Base-by-base conservation (phyloP, 129 eudicot species). In the Smallanthus sonchifolius region DNA sequence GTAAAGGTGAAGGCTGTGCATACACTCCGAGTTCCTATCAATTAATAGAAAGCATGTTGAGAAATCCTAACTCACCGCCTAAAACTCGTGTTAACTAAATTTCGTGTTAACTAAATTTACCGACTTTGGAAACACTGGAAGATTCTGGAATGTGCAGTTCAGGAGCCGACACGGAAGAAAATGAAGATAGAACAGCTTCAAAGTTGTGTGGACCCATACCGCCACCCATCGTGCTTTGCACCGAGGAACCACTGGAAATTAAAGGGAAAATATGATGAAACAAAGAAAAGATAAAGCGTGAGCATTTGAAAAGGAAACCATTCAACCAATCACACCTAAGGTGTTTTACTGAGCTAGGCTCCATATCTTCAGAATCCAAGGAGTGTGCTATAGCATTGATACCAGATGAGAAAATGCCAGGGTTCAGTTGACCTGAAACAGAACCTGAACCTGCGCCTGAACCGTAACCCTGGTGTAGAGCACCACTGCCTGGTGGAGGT, bases 281-380 rank as follows among this genome's bases (percentile, higher is more conserved):
- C 68, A 37, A 60, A 24, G 30, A 17, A n/a, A n/a, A 36, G 24
- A 15, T 1, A 59, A 16, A 69, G 38, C 19, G 59, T 10, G 45
- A 59, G 17, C 5, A 11, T 24, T 24, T 24, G n/a, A 6, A 51
- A 48, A 45, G 35, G 15, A 74, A 64, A 39, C 36, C 43, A 55
- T 48, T 30, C 24, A 45, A 62, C 72, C 36, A 48, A 59, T 57
- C 69, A 65, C 24, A 95, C 99, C 92, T 85, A 17, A 74, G 86
- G 63, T 80, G 82, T 55, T 86, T 90, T 32, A 85, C 72, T 36
- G 80, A 73, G 82, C 67, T 77, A 37, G 89, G 44, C 35, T 95
- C 99, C 61, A 84, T 68, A 36, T 91, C 94, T 63, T 91, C 94
- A 52, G 87, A 54, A 75, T 87, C 96, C 80, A 81, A 65, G 9